Percentiles rank a stretch among this genome's conserved stretches.
Evolutionary conservation across 495 filamentous ascomycete species (phyloP).

Genomic region (Trichoderma gamsii): DNA sequence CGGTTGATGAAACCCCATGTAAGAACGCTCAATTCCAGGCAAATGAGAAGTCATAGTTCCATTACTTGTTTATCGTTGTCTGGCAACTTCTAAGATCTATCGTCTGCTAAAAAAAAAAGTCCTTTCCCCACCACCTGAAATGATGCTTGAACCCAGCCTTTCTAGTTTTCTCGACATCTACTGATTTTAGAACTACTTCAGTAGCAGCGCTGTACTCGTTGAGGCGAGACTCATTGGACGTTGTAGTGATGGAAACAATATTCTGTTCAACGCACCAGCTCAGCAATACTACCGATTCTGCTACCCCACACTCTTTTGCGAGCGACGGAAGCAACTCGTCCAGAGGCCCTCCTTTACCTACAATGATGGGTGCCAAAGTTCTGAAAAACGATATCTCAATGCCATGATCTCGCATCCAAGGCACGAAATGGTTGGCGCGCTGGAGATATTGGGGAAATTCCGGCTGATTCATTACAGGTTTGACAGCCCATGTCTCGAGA

Average conservation of each 20-base stretch:
- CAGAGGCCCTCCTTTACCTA: not conserved
- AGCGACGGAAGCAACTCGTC: not conserved
- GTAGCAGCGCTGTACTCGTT: not conserved
- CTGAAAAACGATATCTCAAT: not conserved
- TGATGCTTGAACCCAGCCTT: not conserved
- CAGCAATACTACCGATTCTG: not conserved
- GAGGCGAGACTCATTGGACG: not conserved
- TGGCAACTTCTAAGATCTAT: not conserved
- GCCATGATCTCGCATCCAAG: not conserved
- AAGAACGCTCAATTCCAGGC: too few species aligned
- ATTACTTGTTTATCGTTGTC: not conserved
- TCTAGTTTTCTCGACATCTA: not conserved
- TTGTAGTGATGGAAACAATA: not conserved
- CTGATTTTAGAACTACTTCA: not conserved
- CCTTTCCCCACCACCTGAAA: not conserved
- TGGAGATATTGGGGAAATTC: not conserved
- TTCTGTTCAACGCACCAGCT: not conserved
- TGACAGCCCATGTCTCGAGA: conserved; percentile 26
- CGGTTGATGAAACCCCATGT: not conserved
- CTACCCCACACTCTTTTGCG: not conserved
- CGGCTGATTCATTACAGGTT: not conserved
- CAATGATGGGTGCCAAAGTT: not conserved
- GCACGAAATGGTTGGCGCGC: not conserved
- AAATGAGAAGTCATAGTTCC: not conserved
- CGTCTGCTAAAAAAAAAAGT: not conserved